phyloP scores from a whole-genome alignment of 495 filamentous ascomycete species.

The Aspergillus bertholletiae region DNA sequence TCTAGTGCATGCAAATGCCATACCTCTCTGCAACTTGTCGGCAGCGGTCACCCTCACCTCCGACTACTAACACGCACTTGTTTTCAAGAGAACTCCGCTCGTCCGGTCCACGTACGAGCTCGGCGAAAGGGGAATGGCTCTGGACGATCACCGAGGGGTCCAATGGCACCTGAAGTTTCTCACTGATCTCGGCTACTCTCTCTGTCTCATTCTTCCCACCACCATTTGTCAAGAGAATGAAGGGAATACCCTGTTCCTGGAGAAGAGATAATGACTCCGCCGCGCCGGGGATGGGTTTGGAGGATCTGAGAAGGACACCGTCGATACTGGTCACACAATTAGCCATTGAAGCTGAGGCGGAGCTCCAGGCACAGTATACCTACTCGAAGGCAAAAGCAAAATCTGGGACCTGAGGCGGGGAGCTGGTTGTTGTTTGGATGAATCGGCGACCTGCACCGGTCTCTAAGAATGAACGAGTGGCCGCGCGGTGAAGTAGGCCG shows the following conservation, averaged over 20 bases:
- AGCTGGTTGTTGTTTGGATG: slow-evolving; percentile 29
- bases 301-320: slow-evolving; percentile 87
- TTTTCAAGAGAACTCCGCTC: slow-evolving; percentile 48
- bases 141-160: slow-evolving; percentile 70
- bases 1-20: not conserved
- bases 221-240: slow-evolving; percentile 86
- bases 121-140: slow-evolving; percentile 77
- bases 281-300: slow-evolving; percentile 76
- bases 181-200: slow-evolving; percentile 65
- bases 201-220: slow-evolving; percentile 74
- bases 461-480: slow-evolving; percentile 15
- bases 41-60: slow-evolving; percentile 74
- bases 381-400: slow-evolving; percentile 89
- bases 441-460: slow-evolving; percentile 16
- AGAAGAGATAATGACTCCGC: slow-evolving; percentile 69
- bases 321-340: slow-evolving; percentile 64
- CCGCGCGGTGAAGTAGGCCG: slow-evolving; percentile 25
- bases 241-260: slow-evolving; percentile 67
- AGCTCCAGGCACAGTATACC: slow-evolving; percentile 20
- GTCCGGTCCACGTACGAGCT: slow-evolving; percentile 42
- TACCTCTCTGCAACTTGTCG: slow-evolving; percentile 67
- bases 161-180: slow-evolving; percentile 56
- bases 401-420: slow-evolving; percentile 41
- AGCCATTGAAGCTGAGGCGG: not conserved
- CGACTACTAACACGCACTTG: slow-evolving; percentile 76